These are phyloP conservation scores for Ceratocystis cacaofunesta DNA, from an alignment of 2,329 filamentous ascomycete species.

Conservation along the genomic window DNA sequence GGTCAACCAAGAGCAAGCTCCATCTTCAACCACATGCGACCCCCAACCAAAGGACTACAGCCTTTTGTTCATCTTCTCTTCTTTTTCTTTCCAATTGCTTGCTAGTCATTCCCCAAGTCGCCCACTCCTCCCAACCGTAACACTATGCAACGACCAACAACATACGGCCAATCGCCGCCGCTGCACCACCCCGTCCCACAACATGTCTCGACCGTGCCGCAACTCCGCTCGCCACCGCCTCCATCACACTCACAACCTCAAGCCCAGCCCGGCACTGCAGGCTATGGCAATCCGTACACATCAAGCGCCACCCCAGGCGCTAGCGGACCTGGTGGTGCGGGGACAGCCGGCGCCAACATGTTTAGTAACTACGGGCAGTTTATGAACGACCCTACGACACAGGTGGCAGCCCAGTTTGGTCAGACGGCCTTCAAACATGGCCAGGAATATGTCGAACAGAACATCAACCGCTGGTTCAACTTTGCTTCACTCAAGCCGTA, in stretches of 20 bases:
- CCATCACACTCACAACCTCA: constrained; percentile 53
- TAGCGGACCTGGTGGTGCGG: background rate
- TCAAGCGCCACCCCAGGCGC: constrained; percentile 25
- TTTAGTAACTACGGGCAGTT: constrained; percentile 75
- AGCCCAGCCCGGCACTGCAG: constrained; percentile 28
- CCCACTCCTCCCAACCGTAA: background rate
- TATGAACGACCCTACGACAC: constrained; percentile 87
- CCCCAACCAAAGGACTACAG: background rate
- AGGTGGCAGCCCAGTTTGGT: constrained; percentile 88
- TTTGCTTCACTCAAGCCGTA: constrained; percentile 92
- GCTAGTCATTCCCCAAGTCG: background rate
- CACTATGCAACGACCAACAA: constrained; percentile 66
- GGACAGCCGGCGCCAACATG: constrained; percentile 30
- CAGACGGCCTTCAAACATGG: constrained; percentile 83
- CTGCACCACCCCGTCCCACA: constrained; percentile 95
- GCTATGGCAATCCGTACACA: constrained; percentile 58
- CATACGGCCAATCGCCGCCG: constrained; percentile 75
- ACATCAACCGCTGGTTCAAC: constrained; percentile 72
- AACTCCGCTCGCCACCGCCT: constrained; percentile 84
- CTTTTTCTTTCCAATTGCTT: background rate
- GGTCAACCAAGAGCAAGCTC: too few relatives aligned
- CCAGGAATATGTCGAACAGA: constrained; percentile 89
- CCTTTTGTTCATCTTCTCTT: background rate
- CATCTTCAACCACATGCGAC: too few relatives aligned
- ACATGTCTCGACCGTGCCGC: constrained; percentile 94